Evolutionary conservation across 2,329 filamentous ascomycete species (phyloP), one percentile per base, ranked within the genome.

Genomic region (Rhytidhysteron rufulum): DNA sequence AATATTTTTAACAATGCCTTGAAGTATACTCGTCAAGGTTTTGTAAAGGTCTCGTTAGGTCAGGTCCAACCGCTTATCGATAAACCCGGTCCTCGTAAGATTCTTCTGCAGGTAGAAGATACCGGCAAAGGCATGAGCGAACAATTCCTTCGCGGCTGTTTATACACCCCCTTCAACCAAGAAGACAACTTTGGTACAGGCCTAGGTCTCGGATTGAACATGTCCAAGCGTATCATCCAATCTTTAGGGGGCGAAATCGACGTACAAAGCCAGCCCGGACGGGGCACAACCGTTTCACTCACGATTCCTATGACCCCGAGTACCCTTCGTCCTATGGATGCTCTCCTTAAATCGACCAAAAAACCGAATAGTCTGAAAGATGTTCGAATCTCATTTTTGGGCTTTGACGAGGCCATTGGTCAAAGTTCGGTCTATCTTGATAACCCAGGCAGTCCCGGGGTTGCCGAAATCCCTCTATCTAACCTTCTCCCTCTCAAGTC

Each of bases 1-100:
- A 83, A 83, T 41, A 51, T 83, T 1, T 75, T 82, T 31, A 77
- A 77, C 7, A 83, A 83, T 49, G 72, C 80, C 0, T 67, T 83
- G 51, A 83, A 83, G 53, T 83, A 82, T 42, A 83, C 48, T 4
- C 21, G 34, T 13, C 35, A 25, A 4, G 48, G 48, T 1, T 47
- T 37, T 27, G 40, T 49, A n/a, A 22, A 22, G 13, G 37, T 51
- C 11, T 32, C 34, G 11, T 24, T 51, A 9, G 29, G n/a, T n/a
- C n/a, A 47, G 19, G 39, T 33, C 5, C 22, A 42, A n/a, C 33
- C 33, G 18, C 17, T 35, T n/a, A 9, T 21, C 11, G 6, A 9
- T 9, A 34, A 38, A 21, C 22, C 31, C 13, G 27, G 29, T 8
- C 9, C 16, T 4, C 15, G n/a, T 8, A 34, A 46, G 22, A 25